A percentile compares a stretch with the other conserved stretches of the same genome.
These are phyloP conservation scores for Orbilia blumenaviensis DNA, from an alignment of 2,329 filamentous ascomycete genomes.

Conservation along the genomic window DNA sequence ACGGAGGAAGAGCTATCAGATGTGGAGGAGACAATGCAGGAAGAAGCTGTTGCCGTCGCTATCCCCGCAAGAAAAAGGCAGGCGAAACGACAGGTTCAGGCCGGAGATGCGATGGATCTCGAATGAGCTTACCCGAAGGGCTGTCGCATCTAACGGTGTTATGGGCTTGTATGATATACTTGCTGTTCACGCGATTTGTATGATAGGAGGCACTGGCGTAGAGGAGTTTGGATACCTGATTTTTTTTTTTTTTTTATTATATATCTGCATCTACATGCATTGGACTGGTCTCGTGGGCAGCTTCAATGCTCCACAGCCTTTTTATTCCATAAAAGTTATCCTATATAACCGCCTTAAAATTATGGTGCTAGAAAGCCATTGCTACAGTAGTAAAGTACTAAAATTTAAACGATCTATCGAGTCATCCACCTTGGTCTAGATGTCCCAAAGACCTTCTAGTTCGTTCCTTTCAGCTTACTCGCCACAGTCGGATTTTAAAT, in stretches of 20 bases:
- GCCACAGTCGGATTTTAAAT: constrained; percentile 10
- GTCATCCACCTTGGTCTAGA: too few species aligned
- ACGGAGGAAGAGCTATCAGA: not conserved
- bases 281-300: constrained; percentile 4
- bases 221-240: constrained; percentile 28
- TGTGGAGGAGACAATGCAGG: constrained; percentile 11
- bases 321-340: constrained; percentile 1
- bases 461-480: not conserved
- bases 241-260: constrained; percentile 16
- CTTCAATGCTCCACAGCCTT: not conserved
- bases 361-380: too few species aligned
- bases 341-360: too few species aligned
- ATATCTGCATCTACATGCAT: not conserved
- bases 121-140: constrained; percentile 6
- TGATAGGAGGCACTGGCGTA: constrained; percentile 30
- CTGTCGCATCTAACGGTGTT: constrained; percentile 1
- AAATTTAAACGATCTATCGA: too few species aligned
- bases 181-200: constrained; percentile 22
- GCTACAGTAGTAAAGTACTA: not conserved
- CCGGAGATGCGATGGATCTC: constrained; percentile 41
- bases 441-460: too few species aligned
- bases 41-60: constrained; percentile 35
- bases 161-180: constrained; percentile 15
- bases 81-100: constrained; percentile 13
- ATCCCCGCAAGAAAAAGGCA: constrained; percentile 27